These are phyloP conservation scores for Phytopythium ostracodes DNA, from an alignment of 352 stramenopile genomes.

Conservation along the genomic window DNA sequence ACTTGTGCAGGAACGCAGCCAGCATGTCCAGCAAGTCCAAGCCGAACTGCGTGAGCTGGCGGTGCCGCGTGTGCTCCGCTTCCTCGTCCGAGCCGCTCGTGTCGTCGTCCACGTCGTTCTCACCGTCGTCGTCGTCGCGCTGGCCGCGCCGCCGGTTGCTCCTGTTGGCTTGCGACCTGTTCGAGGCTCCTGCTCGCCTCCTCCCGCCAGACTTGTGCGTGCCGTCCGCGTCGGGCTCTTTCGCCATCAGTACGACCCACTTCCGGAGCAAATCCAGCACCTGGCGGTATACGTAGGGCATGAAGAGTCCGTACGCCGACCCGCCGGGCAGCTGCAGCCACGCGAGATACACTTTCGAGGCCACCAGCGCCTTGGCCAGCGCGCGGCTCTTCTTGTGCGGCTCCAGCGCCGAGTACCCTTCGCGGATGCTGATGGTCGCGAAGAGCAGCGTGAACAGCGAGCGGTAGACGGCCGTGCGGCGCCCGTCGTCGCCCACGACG, in stretches of 20 bases:
- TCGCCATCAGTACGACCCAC: slow-evolving; percentile 46
- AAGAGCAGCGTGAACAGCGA: slow-evolving; percentile 63
- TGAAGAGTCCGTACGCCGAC: slow-evolving; percentile 79
- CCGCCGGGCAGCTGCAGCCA: slow-evolving; percentile 83
- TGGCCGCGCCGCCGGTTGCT: slow-evolving; percentile 6
- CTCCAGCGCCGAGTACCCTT: slow-evolving; percentile 40
- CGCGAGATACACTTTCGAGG: slow-evolving; percentile 67
- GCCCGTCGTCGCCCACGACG: slow-evolving; percentile 27
- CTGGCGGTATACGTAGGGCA: slow-evolving; percentile 82
- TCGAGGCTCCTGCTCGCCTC: slow-evolving; percentile 9
- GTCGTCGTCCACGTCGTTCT: slow-evolving; percentile 24
- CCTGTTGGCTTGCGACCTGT: slow-evolving; percentile 11
- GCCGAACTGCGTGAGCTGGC: slow-evolving; percentile 42
- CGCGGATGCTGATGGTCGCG: slow-evolving; percentile 49
- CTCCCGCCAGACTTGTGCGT: slow-evolving; percentile 2
- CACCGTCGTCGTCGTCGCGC: slow-evolving; percentile 19
- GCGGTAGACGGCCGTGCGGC: slow-evolving; percentile 45
- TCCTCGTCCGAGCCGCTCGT: slow-evolving; percentile 20
- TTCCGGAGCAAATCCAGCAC: slow-evolving; percentile 78
- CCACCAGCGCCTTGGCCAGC: slow-evolving; percentile 59
- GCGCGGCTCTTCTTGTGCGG: slow-evolving; percentile 31
- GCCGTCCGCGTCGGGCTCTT: slow-evolving; percentile 6
- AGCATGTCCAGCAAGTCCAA: slow-evolving; percentile 61
- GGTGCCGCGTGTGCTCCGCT: slow-evolving; percentile 8
- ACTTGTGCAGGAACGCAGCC: slow-evolving; percentile 46